Percentiles rank a stretch among this genome's conserved stretches.
These are phyloP conservation scores for Fremontodendron californicum DNA, from an alignment of 345 rosid genomes.

Conservation along the genomic window DNA sequence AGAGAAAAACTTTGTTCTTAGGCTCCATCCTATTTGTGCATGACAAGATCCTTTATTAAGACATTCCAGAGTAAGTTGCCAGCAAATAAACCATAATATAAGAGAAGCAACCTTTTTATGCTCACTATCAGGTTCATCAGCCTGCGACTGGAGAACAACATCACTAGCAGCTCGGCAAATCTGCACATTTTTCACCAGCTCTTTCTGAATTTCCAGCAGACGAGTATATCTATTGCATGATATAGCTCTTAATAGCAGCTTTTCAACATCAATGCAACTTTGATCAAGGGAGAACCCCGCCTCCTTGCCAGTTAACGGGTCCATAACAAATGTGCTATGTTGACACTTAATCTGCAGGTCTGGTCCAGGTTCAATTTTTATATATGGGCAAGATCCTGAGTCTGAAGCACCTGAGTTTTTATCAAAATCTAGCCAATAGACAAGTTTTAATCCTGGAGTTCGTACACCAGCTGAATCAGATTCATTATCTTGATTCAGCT, in stretches of 20 bases:
- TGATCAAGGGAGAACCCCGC: slow-evolving; percentile 78
- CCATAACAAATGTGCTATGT: slow-evolving; percentile 81
- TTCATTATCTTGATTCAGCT: slow-evolving; percentile 76
- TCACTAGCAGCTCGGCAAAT: slow-evolving; percentile 68
- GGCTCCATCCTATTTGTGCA: neutral
- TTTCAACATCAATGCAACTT: slow-evolving; percentile 92
- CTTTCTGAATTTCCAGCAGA: slow-evolving; percentile 91
- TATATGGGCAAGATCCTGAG: slow-evolving; percentile 52
- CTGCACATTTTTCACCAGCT: slow-evolving; percentile 64
- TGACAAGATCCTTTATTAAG: neutral
- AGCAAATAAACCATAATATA: neutral
- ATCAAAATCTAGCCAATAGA: slow-evolving; percentile 82
- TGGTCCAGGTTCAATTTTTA: slow-evolving; percentile 88
- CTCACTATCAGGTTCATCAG: slow-evolving; percentile 50
- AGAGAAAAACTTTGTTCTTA: neutral
- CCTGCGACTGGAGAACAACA: slow-evolving; percentile 53
- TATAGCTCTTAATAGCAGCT: slow-evolving; percentile 82
- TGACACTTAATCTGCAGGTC: slow-evolving; percentile 76
- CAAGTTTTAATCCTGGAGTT: slow-evolving; percentile 84
- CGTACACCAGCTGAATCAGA: slow-evolving; percentile 68
- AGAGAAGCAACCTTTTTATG: slow-evolving; percentile 40
- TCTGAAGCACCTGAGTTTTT: slow-evolving; percentile 54
- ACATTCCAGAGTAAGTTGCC: neutral
- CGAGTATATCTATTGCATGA: slow-evolving; percentile 87
- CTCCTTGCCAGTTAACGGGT: slow-evolving; percentile 78